Percentiles rank a stretch among this genome's conserved stretches.
Conservation (phyloP, 805 yeast genomes). For the Hanseniaspora lachancei region DNA sequence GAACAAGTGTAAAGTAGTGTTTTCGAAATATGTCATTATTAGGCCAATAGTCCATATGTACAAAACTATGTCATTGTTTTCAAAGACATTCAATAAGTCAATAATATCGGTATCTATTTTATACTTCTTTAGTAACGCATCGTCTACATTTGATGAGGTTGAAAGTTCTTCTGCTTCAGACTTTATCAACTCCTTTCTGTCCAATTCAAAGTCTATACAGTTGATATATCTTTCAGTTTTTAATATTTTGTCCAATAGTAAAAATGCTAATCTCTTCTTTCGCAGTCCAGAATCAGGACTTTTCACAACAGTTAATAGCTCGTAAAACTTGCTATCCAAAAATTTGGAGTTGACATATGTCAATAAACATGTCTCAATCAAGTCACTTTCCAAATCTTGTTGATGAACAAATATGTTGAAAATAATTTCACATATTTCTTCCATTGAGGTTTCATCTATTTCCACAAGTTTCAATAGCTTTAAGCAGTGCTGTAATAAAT, state of each 20-base stretch:
- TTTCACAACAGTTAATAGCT: neutral
- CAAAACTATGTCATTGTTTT: neutral
- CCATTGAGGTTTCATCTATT: neutral
- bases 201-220: constrained; percentile 4
- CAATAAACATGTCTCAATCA: neutral
- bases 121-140: neutral
- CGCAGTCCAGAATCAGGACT: neutral
- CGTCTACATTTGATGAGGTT: neutral
- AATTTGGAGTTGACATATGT: neutral
- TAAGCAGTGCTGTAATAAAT: neutral
- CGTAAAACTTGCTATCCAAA: neutral
- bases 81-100: neutral
- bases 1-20: neutral
- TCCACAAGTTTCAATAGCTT: neutral
- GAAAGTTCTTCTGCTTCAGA: neutral
- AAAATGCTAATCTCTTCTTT: neutral
- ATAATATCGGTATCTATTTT: neutral
- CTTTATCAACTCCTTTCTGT: constrained; percentile 2
- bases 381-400: neutral
- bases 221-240: neutral
- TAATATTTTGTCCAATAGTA: neutral
- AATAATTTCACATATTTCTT: neutral
- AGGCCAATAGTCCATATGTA: constrained; percentile 4
- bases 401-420: neutral
- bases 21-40: neutral